phyloP scores from a whole-genome alignment of 805 yeast genomes.

The Hanseniaspora pseudoguilliermondii region DNA sequence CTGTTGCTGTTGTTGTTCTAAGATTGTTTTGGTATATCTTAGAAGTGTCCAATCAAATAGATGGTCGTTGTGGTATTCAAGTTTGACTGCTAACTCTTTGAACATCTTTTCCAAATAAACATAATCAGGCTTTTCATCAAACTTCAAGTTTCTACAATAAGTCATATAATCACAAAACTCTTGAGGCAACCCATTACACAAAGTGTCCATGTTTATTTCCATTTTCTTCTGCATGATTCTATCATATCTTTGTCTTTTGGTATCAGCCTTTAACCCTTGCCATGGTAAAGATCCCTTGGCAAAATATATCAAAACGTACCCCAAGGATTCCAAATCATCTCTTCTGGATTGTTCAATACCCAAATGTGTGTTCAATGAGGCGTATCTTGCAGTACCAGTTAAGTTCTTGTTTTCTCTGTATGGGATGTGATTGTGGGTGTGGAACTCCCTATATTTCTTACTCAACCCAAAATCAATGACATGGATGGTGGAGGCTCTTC shows the following conservation, averaged over 20 bases:
- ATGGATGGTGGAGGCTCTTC: slow-evolving; percentile 88
- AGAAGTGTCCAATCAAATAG: slow-evolving; percentile 89
- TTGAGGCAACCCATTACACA: slow-evolving; percentile 82
- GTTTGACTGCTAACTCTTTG: slow-evolving; percentile 76
- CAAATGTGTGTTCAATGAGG: slow-evolving; percentile 85
- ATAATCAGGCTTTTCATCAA: slow-evolving; percentile 95
- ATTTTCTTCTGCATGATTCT: slow-evolving; percentile 90
- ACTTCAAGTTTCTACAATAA: slow-evolving; percentile 79
- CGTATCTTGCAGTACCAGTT: slow-evolving; percentile 96
- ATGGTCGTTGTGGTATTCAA: slow-evolving; percentile 84
- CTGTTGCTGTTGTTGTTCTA: slow-evolving; percentile 22
- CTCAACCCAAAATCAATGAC: slow-evolving; percentile 92
- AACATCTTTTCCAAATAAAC: slow-evolving; percentile 74
- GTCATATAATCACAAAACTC: slow-evolving; percentile 81
- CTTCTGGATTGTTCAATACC: slow-evolving; percentile 95
- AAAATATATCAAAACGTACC: slow-evolving; percentile 86
- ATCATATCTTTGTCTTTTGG: slow-evolving; percentile 93
- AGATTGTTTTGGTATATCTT: slow-evolving; percentile 28
- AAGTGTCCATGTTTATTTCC: slow-evolving; percentile 72
- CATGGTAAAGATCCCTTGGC: slow-evolving; percentile 94
- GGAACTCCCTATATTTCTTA: slow-evolving; percentile 85
- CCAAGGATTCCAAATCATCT: slow-evolving; percentile 90
- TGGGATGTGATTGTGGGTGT: slow-evolving; percentile 88
- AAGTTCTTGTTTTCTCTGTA: slow-evolving; percentile 91
- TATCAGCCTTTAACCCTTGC: slow-evolving; percentile 96